Evolutionary conservation across 805 yeast genomes (phyloP).

Genomic region (Candida tibetensis): DNA sequence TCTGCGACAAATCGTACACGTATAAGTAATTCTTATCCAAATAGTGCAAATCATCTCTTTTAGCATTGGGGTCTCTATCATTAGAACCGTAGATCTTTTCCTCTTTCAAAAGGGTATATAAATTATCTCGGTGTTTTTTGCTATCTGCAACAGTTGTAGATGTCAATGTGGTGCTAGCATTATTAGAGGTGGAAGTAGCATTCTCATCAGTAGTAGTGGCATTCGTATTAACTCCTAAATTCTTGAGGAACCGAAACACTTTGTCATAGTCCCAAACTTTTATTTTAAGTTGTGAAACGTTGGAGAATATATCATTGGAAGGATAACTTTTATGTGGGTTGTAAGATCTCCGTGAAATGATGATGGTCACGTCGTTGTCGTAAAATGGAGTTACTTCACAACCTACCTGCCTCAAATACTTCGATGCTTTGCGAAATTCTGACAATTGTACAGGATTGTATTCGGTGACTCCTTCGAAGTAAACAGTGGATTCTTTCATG

Average conservation of each 20-base stretch:
- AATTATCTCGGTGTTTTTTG: conserved; percentile 18
- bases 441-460: conserved; percentile 32
- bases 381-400: conserved; percentile 45
- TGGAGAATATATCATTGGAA: conserved; percentile 60
- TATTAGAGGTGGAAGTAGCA: conserved; percentile 1
- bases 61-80: conserved; percentile 84
- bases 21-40: conserved; percentile 70
- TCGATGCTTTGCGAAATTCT: conserved; percentile 42
- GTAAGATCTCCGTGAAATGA: conserved; percentile 63
- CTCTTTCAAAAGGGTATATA: conserved; percentile 62
- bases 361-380: conserved; percentile 66
- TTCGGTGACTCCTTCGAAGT: conserved; percentile 54
- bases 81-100: conserved; percentile 85
- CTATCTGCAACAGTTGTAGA: conserved; percentile 1
- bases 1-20: conserved; percentile 76
- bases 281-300: conserved; percentile 58
- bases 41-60: conserved; percentile 79
- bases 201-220: conserved; percentile 4
- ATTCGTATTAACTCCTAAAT: conserved; percentile 41
- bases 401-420: conserved; percentile 47
- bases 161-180: conserved; percentile 3
- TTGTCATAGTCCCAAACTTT: conserved; percentile 90
- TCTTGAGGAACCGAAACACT: conserved; percentile 71
- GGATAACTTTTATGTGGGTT: conserved; percentile 40
- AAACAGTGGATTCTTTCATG: conserved; percentile 56